phyloP scores from a whole-genome alignment of 192 early-diverging fungal species.

The Coemansia sp. region DNA sequence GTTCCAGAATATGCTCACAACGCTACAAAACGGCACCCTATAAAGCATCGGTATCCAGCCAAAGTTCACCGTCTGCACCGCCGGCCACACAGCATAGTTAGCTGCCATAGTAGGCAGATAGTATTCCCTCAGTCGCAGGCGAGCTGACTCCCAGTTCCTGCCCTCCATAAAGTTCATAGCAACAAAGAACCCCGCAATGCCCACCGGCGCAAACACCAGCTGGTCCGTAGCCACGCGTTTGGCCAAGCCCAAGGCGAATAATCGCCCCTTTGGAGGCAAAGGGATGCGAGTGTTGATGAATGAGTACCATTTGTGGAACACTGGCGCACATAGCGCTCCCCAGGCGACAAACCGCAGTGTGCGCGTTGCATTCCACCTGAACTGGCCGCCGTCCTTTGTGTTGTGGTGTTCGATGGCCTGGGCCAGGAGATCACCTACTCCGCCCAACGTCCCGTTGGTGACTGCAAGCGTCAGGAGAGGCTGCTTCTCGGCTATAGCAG shows the following conservation, averaged over 20 bases:
- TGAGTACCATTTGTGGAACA: conserved; percentile 68
- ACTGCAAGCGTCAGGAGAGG: conserved; percentile 65
- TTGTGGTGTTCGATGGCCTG: conserved; percentile 54
- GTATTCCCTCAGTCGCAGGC: conserved; percentile 58
- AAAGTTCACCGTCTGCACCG: conserved; percentile 72
- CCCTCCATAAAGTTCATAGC: conserved; percentile 66
- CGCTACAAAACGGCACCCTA: conserved; percentile 69
- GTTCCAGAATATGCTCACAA: conserved; percentile 74
- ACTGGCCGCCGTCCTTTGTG: conserved; percentile 7
- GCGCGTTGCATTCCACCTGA: conserved; percentile 43
- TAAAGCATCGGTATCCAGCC: conserved; percentile 64
- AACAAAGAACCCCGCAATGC: conserved; percentile 63
- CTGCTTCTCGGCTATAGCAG: conserved; percentile 44
- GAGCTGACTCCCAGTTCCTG: conserved; percentile 47
- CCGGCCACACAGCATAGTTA: conserved; percentile 74
- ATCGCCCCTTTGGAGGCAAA: conserved; percentile 13
- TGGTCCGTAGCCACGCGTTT: conserved; percentile 66
- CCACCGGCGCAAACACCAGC: conserved; percentile 64
- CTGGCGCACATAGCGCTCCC: conserved; percentile 66
- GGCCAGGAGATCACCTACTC: conserved; percentile 63
- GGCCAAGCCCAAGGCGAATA: conserved; percentile 22
- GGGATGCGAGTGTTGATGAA: conserved; percentile 66
- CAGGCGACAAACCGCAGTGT: conserved; percentile 64
- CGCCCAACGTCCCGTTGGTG: conserved; percentile 66
- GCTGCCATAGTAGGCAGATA: conserved; percentile 62